A percentile compares a stretch with the other conserved stretches of the same genome.
Evolutionary conservation across 163 green algal genomes (phyloP).

Genomic region (Volvox carteri): DNA sequence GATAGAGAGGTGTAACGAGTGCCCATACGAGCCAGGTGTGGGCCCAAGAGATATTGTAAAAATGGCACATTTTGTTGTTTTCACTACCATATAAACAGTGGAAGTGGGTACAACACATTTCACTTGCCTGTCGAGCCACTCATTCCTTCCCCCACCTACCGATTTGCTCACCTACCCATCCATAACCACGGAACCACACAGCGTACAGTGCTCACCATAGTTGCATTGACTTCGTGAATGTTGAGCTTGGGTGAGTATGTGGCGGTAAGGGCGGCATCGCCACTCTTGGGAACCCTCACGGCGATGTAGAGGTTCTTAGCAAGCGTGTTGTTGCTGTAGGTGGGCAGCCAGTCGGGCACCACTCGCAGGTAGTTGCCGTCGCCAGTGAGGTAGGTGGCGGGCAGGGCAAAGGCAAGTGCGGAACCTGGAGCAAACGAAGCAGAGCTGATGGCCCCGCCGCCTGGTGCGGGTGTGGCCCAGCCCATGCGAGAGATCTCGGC

Average conservation of each 20-base stretch:
- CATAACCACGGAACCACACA: too few relatives aligned
- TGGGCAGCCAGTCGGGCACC: background rate
- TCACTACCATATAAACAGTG: too few relatives aligned
- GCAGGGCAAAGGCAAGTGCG: background rate
- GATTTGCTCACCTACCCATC: too few relatives aligned
- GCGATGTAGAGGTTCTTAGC: slow-evolving; percentile 8
- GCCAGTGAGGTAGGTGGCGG: slow-evolving; percentile 5
- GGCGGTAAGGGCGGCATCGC: background rate
- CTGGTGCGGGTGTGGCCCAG: background rate
- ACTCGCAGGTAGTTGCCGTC: slow-evolving; percentile 30
- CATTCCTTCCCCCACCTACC: too few relatives aligned
- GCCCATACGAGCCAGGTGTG: background rate
- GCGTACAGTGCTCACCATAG: background rate
- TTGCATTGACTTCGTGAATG: background rate
- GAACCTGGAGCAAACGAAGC: background rate
- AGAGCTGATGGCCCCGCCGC: background rate
- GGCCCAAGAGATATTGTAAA: background rate
- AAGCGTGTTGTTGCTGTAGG: background rate
- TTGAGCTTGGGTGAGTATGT: background rate
- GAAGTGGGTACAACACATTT: too few relatives aligned
- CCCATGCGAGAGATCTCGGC: background rate
- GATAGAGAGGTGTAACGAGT: too few relatives aligned
- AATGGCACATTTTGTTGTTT: too few relatives aligned
- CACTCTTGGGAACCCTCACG: background rate
- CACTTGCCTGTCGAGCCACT: too few relatives aligned